Evolutionary conservation across 1,139 yeast species (phyloP).

Genomic region (Geotrichum restrictum): DNA sequence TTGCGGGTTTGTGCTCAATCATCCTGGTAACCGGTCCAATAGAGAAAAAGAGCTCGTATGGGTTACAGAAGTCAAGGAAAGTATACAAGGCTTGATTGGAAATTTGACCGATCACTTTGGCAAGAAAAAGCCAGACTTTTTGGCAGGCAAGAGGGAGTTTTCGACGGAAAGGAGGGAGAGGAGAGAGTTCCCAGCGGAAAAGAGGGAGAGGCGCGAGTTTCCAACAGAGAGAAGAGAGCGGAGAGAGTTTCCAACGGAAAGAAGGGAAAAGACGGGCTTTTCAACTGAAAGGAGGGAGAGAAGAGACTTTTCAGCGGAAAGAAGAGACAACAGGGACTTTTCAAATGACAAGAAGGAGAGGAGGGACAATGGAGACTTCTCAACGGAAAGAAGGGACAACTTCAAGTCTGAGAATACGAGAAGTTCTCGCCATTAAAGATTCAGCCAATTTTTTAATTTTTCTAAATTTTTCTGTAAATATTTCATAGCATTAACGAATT

Average conservation of each 20-base stretch:
- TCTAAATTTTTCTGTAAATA: too few species aligned
- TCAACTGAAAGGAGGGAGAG: too few species aligned
- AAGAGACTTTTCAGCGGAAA: background rate
- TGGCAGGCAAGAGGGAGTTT: background rate
- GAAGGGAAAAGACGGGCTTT: too few species aligned
- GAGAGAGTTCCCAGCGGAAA: background rate
- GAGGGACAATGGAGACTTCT: background rate
- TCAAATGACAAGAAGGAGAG: too few species aligned
- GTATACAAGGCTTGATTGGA: background rate
- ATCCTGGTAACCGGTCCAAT: background rate
- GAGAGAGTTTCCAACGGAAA: too few species aligned
- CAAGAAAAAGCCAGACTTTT: too few species aligned
- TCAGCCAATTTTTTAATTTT: too few species aligned
- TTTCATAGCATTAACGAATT: too few species aligned
- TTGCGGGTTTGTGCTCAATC: conserved; percentile 13
- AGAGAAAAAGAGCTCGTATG: background rate
- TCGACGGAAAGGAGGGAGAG: background rate
- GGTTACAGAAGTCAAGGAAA: conserved; percentile 5
- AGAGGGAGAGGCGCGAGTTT: too few species aligned
- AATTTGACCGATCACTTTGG: background rate
- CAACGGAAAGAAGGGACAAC: background rate
- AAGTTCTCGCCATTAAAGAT: too few species aligned
- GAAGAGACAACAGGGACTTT: background rate
- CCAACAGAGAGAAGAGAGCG: too few species aligned
- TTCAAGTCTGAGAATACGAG: too few species aligned